A percentile compares a stretch with the other conserved stretches of the same genome.
These are phyloP conservation scores for Naganishia randhawae DNA, from an alignment of 768 basidiomycete species.

Conservation along the genomic window DNA sequence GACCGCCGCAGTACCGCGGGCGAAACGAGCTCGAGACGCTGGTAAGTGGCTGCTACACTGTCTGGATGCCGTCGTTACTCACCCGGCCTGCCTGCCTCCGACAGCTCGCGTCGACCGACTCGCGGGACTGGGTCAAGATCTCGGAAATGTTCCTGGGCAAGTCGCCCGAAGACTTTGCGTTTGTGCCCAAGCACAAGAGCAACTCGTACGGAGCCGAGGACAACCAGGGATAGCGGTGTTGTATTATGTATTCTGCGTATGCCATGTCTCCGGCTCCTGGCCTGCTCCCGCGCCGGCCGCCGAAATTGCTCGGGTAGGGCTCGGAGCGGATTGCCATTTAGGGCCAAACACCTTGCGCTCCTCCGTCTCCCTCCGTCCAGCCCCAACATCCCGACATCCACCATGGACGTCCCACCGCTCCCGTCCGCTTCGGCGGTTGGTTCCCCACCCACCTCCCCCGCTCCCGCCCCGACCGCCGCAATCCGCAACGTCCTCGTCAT, in stretches of 20 bases:
- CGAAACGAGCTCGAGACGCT: constrained; percentile 85
- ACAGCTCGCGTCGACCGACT: constrained; percentile 66
- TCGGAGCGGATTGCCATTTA: no score
- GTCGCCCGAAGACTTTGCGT: constrained; percentile 74
- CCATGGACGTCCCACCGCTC: neutral
- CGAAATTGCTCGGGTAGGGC: no score
- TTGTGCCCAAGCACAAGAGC: constrained; percentile 91
- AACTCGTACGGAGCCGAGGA: constrained; percentile 57
- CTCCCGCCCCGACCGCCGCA: neutral
- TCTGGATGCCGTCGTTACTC: neutral
- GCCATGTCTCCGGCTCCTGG: no score
- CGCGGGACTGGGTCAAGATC: constrained; percentile 85
- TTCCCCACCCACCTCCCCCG: neutral
- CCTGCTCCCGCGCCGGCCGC: no score
- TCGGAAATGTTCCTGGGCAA: constrained; percentile 93
- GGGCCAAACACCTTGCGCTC: neutral
- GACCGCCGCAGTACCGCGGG: constrained; percentile 80
- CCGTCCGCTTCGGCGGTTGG: neutral
- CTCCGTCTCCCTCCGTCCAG: neutral
- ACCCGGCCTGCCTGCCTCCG: neutral
- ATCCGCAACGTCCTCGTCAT: constrained; percentile 25
- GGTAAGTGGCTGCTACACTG: neutral
- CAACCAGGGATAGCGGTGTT: constrained; percentile 27
- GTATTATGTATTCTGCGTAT: neutral
- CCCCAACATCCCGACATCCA: neutral